phyloP scores from a whole-genome alignment of 441 rosid species.

The Populus tomentosa region DNA sequence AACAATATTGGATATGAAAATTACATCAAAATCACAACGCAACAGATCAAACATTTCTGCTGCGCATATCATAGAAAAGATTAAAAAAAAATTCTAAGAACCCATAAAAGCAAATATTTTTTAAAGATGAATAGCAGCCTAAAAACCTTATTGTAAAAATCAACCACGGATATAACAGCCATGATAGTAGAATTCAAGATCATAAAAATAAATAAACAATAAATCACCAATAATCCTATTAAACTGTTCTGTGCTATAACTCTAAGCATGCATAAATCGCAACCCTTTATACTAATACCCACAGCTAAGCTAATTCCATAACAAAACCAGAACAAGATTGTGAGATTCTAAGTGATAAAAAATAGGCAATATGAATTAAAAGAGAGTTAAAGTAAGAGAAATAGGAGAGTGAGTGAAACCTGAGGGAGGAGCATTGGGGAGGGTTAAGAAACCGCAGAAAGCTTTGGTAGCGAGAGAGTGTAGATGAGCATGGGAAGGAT shows the following conservation, averaged over 20 bases:
- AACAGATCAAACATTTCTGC: not conserved
- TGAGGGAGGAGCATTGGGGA: conserved; percentile 71
- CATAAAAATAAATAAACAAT: no score
- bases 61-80: not conserved
- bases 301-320: not conserved
- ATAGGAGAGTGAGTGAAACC: conserved; percentile 33
- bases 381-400: not conserved
- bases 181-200: not conserved
- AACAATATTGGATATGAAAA: not conserved
- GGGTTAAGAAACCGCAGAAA: conserved; percentile 72
- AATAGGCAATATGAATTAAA: not conserved
- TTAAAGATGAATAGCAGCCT: not conserved
- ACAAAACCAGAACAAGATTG: not conserved
- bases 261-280: not conserved
- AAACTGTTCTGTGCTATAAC: not conserved
- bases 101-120: not conserved
- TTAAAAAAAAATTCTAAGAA: no score
- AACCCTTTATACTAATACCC: not conserved
- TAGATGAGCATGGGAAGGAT: conserved; percentile 47
- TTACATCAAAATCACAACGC: not conserved
- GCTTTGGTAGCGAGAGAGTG: conserved; percentile 76
- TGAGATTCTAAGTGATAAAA: not conserved
- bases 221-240: not conserved
- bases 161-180: not conserved
- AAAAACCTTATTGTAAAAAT: not conserved